Conservation (phyloP, 1,284 basidiomycete genomes). For the Cutaneotrichosporon daszewskae region DNA sequence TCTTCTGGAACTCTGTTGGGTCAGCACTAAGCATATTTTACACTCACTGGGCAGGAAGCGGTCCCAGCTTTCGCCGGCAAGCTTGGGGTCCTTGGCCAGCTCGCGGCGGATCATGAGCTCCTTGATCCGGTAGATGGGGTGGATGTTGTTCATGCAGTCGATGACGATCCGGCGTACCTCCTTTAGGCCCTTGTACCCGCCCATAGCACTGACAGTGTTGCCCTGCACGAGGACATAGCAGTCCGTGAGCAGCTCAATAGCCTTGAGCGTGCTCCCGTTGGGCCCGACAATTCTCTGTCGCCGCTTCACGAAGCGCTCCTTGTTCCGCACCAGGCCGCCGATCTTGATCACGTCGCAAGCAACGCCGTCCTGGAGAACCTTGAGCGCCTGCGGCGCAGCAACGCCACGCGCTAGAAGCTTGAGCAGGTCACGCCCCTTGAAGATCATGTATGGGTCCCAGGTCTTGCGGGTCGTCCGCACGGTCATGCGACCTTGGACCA, state of each 20-base stretch:
- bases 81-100: slow-evolving; percentile 94
- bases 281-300: slow-evolving; percentile 95
- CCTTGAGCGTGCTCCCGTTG: slow-evolving; percentile 95
- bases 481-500: slow-evolving; percentile 96
- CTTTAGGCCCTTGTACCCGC: slow-evolving; percentile 88
- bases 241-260: slow-evolving; percentile 92
- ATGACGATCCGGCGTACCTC: slow-evolving; percentile 91
- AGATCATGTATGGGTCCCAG: slow-evolving; percentile 89
- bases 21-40: background rate
- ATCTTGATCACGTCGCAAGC: slow-evolving; percentile 99
- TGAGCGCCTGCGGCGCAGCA: slow-evolving; percentile 69
- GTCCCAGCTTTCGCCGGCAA: slow-evolving; percentile 92
- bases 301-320: slow-evolving; percentile 94
- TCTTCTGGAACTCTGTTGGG: slow-evolving; percentile 73
- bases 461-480: slow-evolving; percentile 96
- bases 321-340: slow-evolving; percentile 87
- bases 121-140: slow-evolving; percentile 99
- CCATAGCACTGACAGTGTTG: slow-evolving; percentile 97
- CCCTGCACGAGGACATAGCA: slow-evolving; percentile 99
- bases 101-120: slow-evolving; percentile 99
- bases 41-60: slow-evolving; percentile 75
- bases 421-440: slow-evolving; percentile 93
- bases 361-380: slow-evolving; percentile 81
- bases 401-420: slow-evolving; percentile 93
- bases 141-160: slow-evolving; percentile 99